Evolutionary conservation across 306 rosid genomes (phyloP).

Genomic region (Glycine latifolia): DNA sequence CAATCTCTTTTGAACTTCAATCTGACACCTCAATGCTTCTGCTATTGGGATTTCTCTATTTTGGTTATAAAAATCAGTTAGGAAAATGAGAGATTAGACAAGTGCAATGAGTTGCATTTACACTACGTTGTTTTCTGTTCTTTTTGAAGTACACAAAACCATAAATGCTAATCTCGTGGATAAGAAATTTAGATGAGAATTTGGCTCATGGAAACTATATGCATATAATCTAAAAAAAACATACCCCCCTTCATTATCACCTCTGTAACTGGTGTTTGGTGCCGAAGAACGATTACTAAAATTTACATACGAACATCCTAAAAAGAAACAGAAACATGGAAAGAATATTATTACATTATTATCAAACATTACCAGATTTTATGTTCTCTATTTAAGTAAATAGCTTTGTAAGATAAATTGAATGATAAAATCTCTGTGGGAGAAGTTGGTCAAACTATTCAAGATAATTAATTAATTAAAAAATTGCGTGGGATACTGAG

Average conservation of each 20-base stretch:
- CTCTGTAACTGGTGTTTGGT: constrained; percentile 56
- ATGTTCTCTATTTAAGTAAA: not conserved
- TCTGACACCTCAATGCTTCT: constrained; percentile 68
- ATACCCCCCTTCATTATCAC: constrained; percentile 66
- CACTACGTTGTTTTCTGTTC: not conserved
- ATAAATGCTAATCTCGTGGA: not conserved
- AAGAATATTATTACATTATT: not conserved
- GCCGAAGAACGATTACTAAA: constrained; percentile 57
- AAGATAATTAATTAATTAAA: not conserved
- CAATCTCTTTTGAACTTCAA: constrained; percentile 79
- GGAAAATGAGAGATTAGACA: constrained; percentile 39
- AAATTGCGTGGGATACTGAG: not conserved
- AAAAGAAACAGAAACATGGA: constrained; percentile 28
- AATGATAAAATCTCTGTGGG: not conserved
- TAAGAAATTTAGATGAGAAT: constrained; percentile 31
- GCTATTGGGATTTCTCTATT: constrained; percentile 71
- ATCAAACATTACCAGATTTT: not conserved
- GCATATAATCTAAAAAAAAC: constrained; percentile 31
- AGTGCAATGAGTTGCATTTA: not conserved
- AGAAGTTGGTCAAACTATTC: constrained; percentile 9
- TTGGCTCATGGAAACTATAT: constrained; percentile 10
- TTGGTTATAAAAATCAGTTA: constrained; percentile 37
- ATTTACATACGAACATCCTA: constrained; percentile 68
- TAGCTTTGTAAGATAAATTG: not conserved
- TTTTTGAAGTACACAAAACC: not conserved